A percentile compares a stretch with the other conserved stretches of the same genome.
Evolutionary conservation across 73 alveolate species (phyloP).

Genomic region (Tetrahymena malaccensis): DNA sequence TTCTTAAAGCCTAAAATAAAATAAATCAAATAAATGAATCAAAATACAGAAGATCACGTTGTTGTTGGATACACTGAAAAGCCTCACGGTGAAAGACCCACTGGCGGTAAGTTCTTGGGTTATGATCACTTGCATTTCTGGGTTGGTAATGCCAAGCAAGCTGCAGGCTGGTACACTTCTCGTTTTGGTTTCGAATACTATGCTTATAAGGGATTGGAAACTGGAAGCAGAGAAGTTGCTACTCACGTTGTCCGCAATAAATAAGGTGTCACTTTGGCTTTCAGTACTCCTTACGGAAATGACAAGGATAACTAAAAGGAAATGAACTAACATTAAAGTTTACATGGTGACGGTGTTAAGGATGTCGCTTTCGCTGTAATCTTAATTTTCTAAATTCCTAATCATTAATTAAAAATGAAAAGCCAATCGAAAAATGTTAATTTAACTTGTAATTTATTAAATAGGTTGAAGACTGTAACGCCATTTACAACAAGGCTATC

Average conservation of each 20-base stretch:
- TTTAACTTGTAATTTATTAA: not conserved
- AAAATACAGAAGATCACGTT: not conserved
- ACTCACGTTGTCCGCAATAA: slow-evolving; percentile 62
- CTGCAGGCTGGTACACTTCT: slow-evolving; percentile 74
- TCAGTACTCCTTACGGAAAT: slow-evolving; percentile 62
- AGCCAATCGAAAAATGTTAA: not conserved
- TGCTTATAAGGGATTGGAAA: slow-evolving; percentile 38
- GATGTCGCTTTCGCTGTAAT: slow-evolving; percentile 64
- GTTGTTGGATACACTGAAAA: not conserved
- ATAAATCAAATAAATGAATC: not conserved
- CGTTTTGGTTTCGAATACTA: slow-evolving; percentile 56
- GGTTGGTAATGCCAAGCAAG: slow-evolving; percentile 82
- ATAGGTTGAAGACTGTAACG: slow-evolving; percentile 71
- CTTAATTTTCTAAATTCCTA: not conserved
- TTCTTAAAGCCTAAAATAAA: not conserved
- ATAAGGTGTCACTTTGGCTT: slow-evolving; percentile 52
- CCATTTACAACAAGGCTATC: slow-evolving; percentile 71
- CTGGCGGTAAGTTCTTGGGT: slow-evolving; percentile 66
- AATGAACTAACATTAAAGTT: slow-evolving; percentile 48
- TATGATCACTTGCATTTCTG: slow-evolving; percentile 74
- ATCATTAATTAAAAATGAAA: not conserved
- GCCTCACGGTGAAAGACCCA: slow-evolving; percentile 52
- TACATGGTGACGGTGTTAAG: slow-evolving; percentile 83
- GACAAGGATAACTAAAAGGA: slow-evolving; percentile 36
- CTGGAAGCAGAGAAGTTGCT: slow-evolving; percentile 40